phyloP scores from a whole-genome alignment of 768 basidiomycete species.

The Tephrocybe sp. region DNA sequence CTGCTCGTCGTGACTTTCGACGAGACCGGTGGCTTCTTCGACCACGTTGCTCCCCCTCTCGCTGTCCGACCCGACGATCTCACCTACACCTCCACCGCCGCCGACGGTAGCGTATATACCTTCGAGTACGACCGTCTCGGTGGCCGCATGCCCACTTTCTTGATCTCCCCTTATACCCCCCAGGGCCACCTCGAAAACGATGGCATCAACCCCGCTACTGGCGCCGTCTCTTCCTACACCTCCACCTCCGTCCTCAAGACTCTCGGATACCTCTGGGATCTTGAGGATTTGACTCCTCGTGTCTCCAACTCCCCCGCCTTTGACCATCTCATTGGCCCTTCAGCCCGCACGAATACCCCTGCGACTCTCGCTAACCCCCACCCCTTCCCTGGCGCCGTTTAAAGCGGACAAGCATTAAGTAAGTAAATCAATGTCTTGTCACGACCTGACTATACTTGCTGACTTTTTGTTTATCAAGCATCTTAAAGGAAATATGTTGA shows the following conservation, averaged over 20 bases:
- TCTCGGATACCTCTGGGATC: constrained; percentile 13
- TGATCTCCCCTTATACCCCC: constrained; percentile 24
- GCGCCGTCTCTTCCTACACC: constrained; percentile 7
- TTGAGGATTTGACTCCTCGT: constrained; percentile 11
- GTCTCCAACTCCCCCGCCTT: constrained; percentile 15
- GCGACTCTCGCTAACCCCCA: background rate
- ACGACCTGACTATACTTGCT: no score
- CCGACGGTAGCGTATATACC: constrained; percentile 21
- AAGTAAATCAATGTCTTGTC: no score
- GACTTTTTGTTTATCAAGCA: no score
- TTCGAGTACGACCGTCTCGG: constrained; percentile 28
- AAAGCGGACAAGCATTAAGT: no score
- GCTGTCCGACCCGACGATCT: constrained; percentile 25
- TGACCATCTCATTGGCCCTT: constrained; percentile 15
- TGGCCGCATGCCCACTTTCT: constrained; percentile 26
- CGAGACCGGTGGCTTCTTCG: constrained; percentile 31
- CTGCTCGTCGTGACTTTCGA: constrained; percentile 32
- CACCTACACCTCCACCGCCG: constrained; percentile 26
- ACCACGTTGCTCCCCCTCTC: constrained; percentile 31
- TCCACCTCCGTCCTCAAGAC: constrained; percentile 14
- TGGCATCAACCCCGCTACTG: constrained; percentile 20
- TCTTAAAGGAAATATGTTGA: no score
- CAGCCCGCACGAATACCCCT: constrained; percentile 9
- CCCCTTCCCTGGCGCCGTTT: background rate
- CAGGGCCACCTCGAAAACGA: constrained; percentile 23